These are phyloP conservation scores for Trametes meyenii DNA, from an alignment of 768 basidiomycete species.

Conservation along the genomic window DNA sequence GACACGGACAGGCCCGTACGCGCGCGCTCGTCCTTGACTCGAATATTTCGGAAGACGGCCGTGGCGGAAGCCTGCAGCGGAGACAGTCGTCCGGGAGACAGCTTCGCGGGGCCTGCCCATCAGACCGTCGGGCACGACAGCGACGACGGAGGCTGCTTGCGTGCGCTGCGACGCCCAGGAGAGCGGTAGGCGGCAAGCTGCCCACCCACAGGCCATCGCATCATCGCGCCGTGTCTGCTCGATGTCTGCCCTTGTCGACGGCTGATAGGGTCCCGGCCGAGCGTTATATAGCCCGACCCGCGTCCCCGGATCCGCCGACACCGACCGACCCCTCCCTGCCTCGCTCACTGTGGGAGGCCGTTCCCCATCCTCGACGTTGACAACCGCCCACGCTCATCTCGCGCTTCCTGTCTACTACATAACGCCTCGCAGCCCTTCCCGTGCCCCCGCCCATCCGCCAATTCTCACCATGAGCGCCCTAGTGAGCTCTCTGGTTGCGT, in stretches of 20 bases:
- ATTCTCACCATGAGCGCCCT: conserved; percentile 6
- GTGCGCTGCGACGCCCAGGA: not conserved
- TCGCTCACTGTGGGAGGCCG: not conserved
- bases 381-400: not conserved
- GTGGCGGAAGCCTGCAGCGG: not conserved
- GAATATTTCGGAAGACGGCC: no score
- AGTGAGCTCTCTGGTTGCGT: not conserved
- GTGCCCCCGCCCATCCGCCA: not conserved
- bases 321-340: no score
- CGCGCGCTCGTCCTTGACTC: no score
- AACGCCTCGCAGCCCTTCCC: not conserved
- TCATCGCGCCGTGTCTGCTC: not conserved
- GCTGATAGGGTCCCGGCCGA: not conserved
- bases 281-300: conserved; percentile 3
- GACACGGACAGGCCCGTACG: no score
- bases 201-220: no score
- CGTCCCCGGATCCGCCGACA: not conserved
- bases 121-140: not conserved
- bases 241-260: not conserved
- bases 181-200: no score
- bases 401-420: not conserved
- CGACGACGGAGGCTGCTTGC: not conserved
- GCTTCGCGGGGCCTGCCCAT: not conserved
- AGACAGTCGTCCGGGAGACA: conserved; percentile 10
- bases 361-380: not conserved